phyloP scores from a whole-genome alignment of 768 basidiomycete species.

The Thelephora aurantiotincta region DNA sequence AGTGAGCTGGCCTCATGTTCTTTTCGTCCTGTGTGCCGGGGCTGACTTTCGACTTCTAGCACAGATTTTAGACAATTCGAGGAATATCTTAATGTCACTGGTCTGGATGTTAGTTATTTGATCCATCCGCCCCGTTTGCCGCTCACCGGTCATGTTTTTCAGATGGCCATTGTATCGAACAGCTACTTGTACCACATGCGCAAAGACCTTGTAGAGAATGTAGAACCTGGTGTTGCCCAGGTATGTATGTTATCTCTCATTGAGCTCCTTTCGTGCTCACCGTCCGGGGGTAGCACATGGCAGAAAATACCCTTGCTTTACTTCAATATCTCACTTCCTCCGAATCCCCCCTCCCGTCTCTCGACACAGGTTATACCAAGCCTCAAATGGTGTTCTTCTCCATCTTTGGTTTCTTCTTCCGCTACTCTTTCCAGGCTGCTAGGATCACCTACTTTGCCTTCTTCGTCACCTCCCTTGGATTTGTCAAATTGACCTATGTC shows the following conservation, averaged over 20 bases:
- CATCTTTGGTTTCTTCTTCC: slow-evolving; percentile 49
- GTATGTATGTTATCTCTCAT: slow-evolving; percentile 10
- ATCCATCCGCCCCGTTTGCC: background rate
- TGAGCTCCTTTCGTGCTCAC: background rate
- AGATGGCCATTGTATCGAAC: slow-evolving; percentile 88
- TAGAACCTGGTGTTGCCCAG: slow-evolving; percentile 66
- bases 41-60: background rate
- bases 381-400: slow-evolving; percentile 69
- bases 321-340: slow-evolving; percentile 59
- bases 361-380: slow-evolving; percentile 32
- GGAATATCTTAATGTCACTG: slow-evolving; percentile 78
- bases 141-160: background rate
- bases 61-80: slow-evolving; percentile 96
- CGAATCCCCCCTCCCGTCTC: slow-evolving; percentile 51
- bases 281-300: slow-evolving; percentile 60
- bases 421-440: slow-evolving; percentile 66
- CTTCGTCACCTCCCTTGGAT: slow-evolving; percentile 28
- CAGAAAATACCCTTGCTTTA: slow-evolving; percentile 77
- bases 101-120: slow-evolving; percentile 56
- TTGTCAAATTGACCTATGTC: slow-evolving; percentile 26
- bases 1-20: slow-evolving; percentile 33
- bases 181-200: slow-evolving; percentile 92
- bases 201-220: slow-evolving; percentile 77
- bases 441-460: slow-evolving; percentile 44
- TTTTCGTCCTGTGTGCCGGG: background rate